Conservation (phyloP, 2,329 filamentous ascomycete species). For the Rugonectria rugulosa region DNA sequence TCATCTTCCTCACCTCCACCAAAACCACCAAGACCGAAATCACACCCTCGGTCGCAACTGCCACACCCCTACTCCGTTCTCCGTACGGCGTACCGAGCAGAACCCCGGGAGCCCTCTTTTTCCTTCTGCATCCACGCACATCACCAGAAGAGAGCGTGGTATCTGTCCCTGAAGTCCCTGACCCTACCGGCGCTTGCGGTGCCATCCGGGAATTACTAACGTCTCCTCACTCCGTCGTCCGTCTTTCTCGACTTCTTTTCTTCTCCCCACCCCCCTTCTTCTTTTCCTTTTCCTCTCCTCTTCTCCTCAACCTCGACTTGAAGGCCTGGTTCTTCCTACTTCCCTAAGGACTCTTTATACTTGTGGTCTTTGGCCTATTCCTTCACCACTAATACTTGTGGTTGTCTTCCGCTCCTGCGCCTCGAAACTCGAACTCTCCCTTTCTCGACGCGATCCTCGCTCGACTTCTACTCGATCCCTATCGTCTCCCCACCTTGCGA, state of each 20-base stretch:
- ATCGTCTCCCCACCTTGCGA: conserved; percentile 6
- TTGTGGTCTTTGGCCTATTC: conserved; percentile 5
- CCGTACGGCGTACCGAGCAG: too few species aligned
- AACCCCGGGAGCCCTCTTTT: too few species aligned
- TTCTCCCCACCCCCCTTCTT: conserved; percentile 11
- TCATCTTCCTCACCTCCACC: conserved; percentile 4
- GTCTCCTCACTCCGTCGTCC: conserved; percentile 18
- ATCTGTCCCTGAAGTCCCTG: conserved; percentile 6
- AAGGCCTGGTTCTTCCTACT: conserved; percentile 1
- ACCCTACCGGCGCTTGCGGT: conserved; percentile 20
- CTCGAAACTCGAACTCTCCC: neutral
- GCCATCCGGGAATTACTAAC: conserved; percentile 22
- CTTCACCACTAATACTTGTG: neutral
- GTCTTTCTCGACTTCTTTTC: conserved; percentile 3
- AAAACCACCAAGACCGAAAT: conserved; percentile 1
- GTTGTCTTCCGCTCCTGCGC: neutral
- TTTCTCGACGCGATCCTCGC: conserved; percentile 3
- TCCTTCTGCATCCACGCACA: conserved; percentile 5
- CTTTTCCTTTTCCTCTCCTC: conserved; percentile 5
- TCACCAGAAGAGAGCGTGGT: too few species aligned
- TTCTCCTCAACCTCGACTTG: conserved; percentile 10
- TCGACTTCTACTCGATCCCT: neutral
- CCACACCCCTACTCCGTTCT: conserved; percentile 4
- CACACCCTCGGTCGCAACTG: conserved; percentile 17
- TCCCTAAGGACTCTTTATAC: conserved; percentile 3